Conservation (phyloP, 1,139 yeast species). For the Lodderomyces margitis region DNA sequence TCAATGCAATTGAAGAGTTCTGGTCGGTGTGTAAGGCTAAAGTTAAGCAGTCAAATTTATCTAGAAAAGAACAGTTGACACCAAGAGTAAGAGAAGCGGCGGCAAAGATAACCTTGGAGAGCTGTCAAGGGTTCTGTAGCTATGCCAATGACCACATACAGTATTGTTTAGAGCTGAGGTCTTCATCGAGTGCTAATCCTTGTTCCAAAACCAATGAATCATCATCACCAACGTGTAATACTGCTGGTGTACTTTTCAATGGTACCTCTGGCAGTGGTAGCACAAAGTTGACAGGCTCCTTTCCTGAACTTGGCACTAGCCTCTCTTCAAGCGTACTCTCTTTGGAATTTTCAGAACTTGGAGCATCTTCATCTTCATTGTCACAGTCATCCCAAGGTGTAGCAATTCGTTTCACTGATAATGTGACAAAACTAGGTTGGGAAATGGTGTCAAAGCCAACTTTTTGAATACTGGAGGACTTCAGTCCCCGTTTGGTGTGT, state of each 20-base stretch:
- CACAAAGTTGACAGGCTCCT: background rate
- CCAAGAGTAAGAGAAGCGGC: too few relatives aligned
- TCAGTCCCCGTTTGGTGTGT: background rate
- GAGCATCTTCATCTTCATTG: background rate
- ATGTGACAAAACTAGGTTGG: background rate
- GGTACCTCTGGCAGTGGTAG: background rate
- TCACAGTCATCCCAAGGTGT: conserved; percentile 1
- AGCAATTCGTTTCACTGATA: background rate
- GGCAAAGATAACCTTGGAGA: too few relatives aligned
- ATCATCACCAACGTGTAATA: background rate
- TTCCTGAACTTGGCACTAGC: background rate
- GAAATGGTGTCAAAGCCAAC: background rate
- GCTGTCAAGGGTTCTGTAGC: too few relatives aligned
- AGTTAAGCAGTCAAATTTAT: too few relatives aligned
- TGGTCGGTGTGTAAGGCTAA: too few relatives aligned
- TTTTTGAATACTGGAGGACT: background rate
- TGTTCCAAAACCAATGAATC: too few relatives aligned
- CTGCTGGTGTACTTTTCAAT: background rate
- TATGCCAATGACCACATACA: too few relatives aligned
- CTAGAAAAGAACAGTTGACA: too few relatives aligned
- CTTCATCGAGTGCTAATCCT: too few relatives aligned
- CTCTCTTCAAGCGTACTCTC: background rate
- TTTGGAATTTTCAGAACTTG: too few relatives aligned
- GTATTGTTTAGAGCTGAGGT: too few relatives aligned
- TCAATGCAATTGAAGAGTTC: too few relatives aligned